These are phyloP conservation scores for Prosopis cineraria DNA, from an alignment of 306 rosid species.

Conservation along the genomic window DNA sequence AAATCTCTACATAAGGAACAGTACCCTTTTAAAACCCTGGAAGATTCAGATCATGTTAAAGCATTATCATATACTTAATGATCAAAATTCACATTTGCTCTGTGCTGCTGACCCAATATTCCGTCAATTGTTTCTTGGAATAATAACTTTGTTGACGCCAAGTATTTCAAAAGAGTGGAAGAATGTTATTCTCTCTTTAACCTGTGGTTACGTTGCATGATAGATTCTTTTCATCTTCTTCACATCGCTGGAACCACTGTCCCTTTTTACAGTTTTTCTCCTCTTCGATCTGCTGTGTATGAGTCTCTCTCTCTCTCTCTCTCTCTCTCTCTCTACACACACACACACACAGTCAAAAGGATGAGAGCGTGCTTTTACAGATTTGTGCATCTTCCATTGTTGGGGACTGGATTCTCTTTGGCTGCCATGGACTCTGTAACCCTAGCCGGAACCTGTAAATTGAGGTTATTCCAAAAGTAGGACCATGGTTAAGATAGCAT, in stretches of 20 bases:
- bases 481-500: slow-evolving; percentile 19
- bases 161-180: slow-evolving; percentile 1
- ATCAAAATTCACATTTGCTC: neutral
- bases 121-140: neutral
- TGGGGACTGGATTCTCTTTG: neutral
- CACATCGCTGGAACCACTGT: neutral
- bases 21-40: neutral
- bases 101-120: neutral
- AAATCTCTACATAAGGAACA: neutral
- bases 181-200: neutral
- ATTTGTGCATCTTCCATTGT: neutral
- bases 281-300: neutral
- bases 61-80: too few relatives aligned
- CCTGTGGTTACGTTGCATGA: neutral
- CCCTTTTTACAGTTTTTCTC: neutral
- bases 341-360: neutral
- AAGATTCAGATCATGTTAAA: neutral
- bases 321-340: too few relatives aligned
- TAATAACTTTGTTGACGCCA: neutral
- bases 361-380: neutral
- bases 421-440: neutral
- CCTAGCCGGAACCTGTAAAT: too few relatives aligned
- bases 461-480: slow-evolving; percentile 24
- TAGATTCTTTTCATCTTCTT: neutral
- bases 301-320: too few relatives aligned